Base-by-base conservation (phyloP, 202 grass and related monocot genomes). In the Dendrocalamus latiflorus region DNA sequence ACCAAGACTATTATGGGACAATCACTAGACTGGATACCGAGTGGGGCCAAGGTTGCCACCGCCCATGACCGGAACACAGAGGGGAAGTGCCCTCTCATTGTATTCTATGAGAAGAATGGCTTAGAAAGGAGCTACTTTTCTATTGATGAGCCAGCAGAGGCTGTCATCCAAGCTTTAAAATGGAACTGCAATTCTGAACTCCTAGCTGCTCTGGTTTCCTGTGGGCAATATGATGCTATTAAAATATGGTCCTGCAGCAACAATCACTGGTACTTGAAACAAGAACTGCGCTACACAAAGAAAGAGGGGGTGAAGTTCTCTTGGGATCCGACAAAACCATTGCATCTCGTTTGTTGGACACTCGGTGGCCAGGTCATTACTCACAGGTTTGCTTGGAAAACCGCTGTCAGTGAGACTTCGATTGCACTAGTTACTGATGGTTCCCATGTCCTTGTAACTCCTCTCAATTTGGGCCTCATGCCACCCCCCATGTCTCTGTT, bases 111-210 rank as follows among this genome's bases (percentile, higher is more conserved):
- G 62, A 98, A 79, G 71, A 98, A 98, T 72, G 91, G 93, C 61
- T 82, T 98, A 78, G 95, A 95, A 81, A 95, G 95, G 79, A 95
- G 72, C 65, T 78, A 80, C 36, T 98, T 95, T 78, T 60, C 79
- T 66, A 76, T 93, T 76, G 89, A 93, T 58, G 95, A 82, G 36
- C 85, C 79, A 51, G 70, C 44, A 50, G 89, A 90, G 61, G 71
- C 55, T 69, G 80, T 18, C 33, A 57, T 98, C 76, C 60, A 87
- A 72, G 72, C 74, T 45, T 84, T 98, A 85, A 95, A 87, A 78
- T 98, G 95, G 95, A 98, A 95, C 82, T 98, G 89, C 78, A 93
- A 90, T 88, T 98, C 95, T 61, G 95, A 95, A 75, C 86, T 98
- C 72, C 73, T 98, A 79, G 91, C 93, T 81, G 83, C 89, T 84